These are phyloP conservation scores for Echites panduratus DNA, from an alignment of 257 asterid species.

Conservation along the genomic window DNA sequence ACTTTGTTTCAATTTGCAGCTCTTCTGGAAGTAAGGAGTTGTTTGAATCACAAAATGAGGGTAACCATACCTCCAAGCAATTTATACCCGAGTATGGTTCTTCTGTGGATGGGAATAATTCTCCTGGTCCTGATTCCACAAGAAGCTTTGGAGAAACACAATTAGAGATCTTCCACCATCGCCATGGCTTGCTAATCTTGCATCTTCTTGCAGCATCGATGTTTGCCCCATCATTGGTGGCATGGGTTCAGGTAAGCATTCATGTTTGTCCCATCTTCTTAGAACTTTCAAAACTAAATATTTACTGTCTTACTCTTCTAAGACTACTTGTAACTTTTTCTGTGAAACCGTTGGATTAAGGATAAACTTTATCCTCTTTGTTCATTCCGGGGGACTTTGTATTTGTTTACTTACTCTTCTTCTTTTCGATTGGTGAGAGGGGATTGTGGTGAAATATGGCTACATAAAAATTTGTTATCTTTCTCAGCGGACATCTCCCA, in stretches of 20 bases:
- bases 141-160: slow-evolving; percentile 73
- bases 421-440: background rate
- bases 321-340: background rate
- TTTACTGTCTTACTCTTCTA: background rate
- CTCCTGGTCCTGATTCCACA: slow-evolving; percentile 50
- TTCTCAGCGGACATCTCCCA: background rate
- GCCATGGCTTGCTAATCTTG: slow-evolving; percentile 74
- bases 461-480: background rate
- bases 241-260: slow-evolving; percentile 89
- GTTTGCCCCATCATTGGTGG: slow-evolving; percentile 83
- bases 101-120: slow-evolving; percentile 31
- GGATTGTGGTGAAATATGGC: background rate
- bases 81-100: slow-evolving; percentile 31
- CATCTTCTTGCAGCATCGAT: slow-evolving; percentile 72
- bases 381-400: too few species aligned
- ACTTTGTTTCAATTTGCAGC: slow-evolving; percentile 84
- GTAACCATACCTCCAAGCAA: slow-evolving; percentile 23
- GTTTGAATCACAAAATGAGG: slow-evolving; percentile 34
- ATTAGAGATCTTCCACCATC: slow-evolving; percentile 81
- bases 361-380: too few species aligned
- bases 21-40: slow-evolving; percentile 51
- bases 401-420: too few species aligned
- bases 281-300: background rate
- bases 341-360: background rate
- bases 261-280: too few species aligned